phyloP scores from a whole-genome alignment of 805 yeast genomes.

The Diddensiella caesifluorescens region DNA sequence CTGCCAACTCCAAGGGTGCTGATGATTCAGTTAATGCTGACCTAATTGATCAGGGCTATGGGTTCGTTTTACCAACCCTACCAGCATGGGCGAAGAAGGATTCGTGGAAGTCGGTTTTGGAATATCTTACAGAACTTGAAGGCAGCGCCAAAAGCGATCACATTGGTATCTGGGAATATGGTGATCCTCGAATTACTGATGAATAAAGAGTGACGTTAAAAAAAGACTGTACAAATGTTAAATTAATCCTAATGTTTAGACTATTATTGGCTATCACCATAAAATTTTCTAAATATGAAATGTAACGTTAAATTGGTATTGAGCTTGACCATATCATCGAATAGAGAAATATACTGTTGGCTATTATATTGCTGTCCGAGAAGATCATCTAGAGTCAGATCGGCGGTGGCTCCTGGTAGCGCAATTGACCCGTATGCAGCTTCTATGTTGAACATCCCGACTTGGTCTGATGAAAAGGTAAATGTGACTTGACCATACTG shows the following conservation, averaged over 20 bases:
- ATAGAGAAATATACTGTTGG: slow-evolving; percentile 46
- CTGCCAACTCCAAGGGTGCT: slow-evolving; percentile 49
- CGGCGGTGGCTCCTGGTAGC: slow-evolving; percentile 48
- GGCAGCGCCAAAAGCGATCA: slow-evolving; percentile 44
- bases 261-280: slow-evolving; percentile 38
- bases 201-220: slow-evolving; percentile 5
- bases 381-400: slow-evolving; percentile 64
- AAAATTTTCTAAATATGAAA: slow-evolving; percentile 71
- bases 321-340: slow-evolving; percentile 63
- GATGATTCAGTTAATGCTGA: slow-evolving; percentile 55
- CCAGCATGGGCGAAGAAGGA: slow-evolving; percentile 33
- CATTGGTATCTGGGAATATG: slow-evolving; percentile 70
- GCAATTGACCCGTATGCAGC: slow-evolving; percentile 59
- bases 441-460: slow-evolving; percentile 68
- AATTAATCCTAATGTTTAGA: background rate
- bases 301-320: slow-evolving; percentile 63
- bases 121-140: slow-evolving; percentile 42
- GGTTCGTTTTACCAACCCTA: slow-evolving; percentile 39
- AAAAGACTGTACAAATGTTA: background rate
- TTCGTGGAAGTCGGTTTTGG: slow-evolving; percentile 34
- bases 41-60: slow-evolving; percentile 55
- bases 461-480: slow-evolving; percentile 68
- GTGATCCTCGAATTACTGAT: slow-evolving; percentile 62
- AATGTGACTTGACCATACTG: slow-evolving; percentile 65
- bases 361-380: slow-evolving; percentile 71